Percentiles rank a stretch among this genome's conserved stretches.
Evolutionary conservation across 1,139 yeast species (phyloP).

Genomic region (Zygosaccharomyces sapae): DNA sequence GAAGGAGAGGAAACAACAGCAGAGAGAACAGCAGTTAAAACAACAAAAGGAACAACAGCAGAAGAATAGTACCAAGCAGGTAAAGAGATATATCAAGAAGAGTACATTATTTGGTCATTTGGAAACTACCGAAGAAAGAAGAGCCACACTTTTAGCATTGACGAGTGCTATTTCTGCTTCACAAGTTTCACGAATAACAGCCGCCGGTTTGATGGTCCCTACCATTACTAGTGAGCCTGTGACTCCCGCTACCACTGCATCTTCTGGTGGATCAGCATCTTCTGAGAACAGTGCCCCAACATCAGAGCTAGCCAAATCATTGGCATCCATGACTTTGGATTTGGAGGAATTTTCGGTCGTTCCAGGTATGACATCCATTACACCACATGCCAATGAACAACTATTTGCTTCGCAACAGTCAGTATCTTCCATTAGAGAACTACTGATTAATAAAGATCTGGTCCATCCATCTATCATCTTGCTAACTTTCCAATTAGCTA

Average conservation of each 20-base stretch:
- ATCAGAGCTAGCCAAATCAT: constrained; percentile 27
- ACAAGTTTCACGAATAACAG: constrained; percentile 35
- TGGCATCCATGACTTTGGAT: constrained; percentile 31
- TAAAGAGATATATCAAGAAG: constrained; percentile 38
- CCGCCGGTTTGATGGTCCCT: constrained; percentile 35
- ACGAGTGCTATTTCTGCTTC: constrained; percentile 36
- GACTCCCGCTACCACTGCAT: constrained; percentile 4
- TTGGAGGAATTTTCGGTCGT: constrained; percentile 28
- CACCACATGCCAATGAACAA: constrained; percentile 30
- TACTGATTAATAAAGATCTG: constrained; percentile 41
- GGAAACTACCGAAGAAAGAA: constrained; percentile 76
- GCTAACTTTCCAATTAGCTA: constrained; percentile 74
- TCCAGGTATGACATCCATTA: constrained; percentile 34
- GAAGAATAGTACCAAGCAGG: constrained; percentile 43
- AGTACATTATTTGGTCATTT: constrained; percentile 76
- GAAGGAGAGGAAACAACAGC: constrained; percentile 36
- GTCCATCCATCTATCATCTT: constrained; percentile 85
- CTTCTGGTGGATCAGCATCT: constrained; percentile 15
- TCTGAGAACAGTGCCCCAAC: constrained; percentile 12
- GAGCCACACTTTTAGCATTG: constrained; percentile 47
- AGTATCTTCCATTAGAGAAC: constrained; percentile 32
- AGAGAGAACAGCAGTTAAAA: constrained; percentile 27
- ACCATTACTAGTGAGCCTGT: constrained; percentile 25
- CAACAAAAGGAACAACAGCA: constrained; percentile 24
- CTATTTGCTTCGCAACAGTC: constrained; percentile 28